Conservation (phyloP, 2,329 filamentous ascomycete genomes). For the Cercospora nicotianae region DNA sequence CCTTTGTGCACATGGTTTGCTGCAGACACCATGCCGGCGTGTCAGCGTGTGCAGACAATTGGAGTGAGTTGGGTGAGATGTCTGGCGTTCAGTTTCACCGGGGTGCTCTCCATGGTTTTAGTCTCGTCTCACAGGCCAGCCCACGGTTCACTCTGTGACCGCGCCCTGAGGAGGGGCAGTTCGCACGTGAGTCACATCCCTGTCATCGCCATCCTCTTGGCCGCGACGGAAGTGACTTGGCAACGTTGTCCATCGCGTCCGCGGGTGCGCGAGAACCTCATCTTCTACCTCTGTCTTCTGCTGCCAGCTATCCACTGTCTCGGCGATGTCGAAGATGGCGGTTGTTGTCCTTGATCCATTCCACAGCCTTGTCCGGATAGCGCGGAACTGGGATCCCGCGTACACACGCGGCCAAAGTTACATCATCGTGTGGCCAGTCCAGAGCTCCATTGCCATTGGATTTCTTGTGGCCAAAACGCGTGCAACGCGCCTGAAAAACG, state of each 20-base stretch:
- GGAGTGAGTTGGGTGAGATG: neutral
- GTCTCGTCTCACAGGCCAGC: neutral
- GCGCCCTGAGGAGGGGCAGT: neutral
- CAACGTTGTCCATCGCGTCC: neutral
- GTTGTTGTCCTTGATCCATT: neutral
- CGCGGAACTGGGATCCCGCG: neutral
- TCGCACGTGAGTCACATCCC: neutral
- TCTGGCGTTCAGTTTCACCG: neutral
- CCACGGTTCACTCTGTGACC: slow-evolving; percentile 7
- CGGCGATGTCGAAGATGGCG: neutral
- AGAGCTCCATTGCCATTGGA: slow-evolving; percentile 2
- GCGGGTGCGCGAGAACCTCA: neutral
- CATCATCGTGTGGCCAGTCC: neutral
- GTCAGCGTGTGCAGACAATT: neutral
- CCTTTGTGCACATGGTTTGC: slow-evolving; percentile 13
- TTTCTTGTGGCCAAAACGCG: neutral
- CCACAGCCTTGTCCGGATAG: neutral
- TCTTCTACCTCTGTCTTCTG: neutral
- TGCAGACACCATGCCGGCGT: neutral
- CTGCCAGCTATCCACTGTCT: neutral
- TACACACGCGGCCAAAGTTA: slow-evolving; percentile 2
- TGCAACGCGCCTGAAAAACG: neutral
- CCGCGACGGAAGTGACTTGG: neutral
- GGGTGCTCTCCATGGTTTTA: neutral
- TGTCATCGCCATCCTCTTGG: neutral